Evolutionary conservation across 495 filamentous ascomycete genomes (phyloP), one percentile per base, ranked within the genome.

Genomic region (Xylaria cubensis): DNA sequence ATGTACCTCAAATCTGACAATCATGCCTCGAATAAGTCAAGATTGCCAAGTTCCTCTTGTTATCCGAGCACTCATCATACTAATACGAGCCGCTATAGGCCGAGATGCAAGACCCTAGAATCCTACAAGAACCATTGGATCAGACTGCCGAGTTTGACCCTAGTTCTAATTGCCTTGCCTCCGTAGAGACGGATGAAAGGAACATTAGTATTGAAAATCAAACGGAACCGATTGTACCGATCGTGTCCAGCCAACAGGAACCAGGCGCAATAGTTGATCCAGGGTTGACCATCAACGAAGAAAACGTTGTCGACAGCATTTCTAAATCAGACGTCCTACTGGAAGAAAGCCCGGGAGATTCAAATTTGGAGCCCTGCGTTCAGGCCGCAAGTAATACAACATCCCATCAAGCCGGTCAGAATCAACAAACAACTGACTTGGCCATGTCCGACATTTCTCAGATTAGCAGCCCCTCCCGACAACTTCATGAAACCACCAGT

Each of bases 21-120:
- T 50, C 39, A 2, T 44, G 53, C n/a, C 39, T 32, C 34, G 8
- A 50, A 69, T 46, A 21, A 46, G 3, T 51, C 44, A 41, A 13
- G 29, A 7, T 41, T n/a, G 44, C 3, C 63, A 32, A 46, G 32
- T n/a, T 53, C 19, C 10, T 36, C 42, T 10, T 36, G 6, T 24
- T n/a, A 61, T 34, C 21, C 12, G 1, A 19, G 12, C 19, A 6
- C 24, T 62, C 7, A 21, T 3, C 17, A 50, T 59, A 72, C 70
- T 72, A 21, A 72, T n/a, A n/a, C 19, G 4, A 39, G 0, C 10
- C 51, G 7, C 34, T 58, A n/a, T 61, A 72, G 70, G 74, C 78
- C 1, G 84, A 87, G 24, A 82, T 86, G 79, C 75, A 84, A 36
- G 82, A 87, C 56, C 83, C 84, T 6, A 81, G 80, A 15, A 76